Evolutionary conservation across 768 basidiomycete species (phyloP).

Genomic region (Tricholoma terreum): DNA sequence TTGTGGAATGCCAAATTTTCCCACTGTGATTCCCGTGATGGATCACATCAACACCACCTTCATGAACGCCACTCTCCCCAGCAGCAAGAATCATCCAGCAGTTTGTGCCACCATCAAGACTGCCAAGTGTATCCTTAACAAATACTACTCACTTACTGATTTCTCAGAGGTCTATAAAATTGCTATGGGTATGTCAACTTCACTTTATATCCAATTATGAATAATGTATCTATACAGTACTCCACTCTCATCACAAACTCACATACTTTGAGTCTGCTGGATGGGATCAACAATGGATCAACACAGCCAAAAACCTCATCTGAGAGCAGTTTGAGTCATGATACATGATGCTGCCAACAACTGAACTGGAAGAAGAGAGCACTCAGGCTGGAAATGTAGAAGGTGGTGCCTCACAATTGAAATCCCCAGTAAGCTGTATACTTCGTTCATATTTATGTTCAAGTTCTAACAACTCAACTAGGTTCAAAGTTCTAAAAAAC

Average conservation of each 20-base stretch:
- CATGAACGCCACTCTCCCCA: not conserved
- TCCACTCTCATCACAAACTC: conserved; percentile 34
- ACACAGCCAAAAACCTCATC: not conserved
- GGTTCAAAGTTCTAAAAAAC: too few species aligned
- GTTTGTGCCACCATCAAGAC: too few species aligned
- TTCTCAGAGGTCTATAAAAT: conserved; percentile 27
- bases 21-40: conserved; percentile 37
- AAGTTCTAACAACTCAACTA: not conserved
- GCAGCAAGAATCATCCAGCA: conserved; percentile 16
- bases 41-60: conserved; percentile 25
- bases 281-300: not conserved
- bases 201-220: not conserved
- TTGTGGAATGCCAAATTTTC: conserved; percentile 20
- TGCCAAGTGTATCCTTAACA: too few species aligned
- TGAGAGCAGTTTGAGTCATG: not conserved
- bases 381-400: not conserved
- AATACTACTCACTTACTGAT: conserved; percentile 24
- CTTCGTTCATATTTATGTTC: not conserved
- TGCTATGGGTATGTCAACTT: conserved; percentile 33
- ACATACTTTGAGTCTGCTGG: conserved; percentile 25
- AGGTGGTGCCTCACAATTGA: not conserved
- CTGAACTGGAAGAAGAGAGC: not conserved
- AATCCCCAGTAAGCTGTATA: not conserved
- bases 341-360: not conserved
- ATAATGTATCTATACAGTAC: conserved; percentile 18